Conservation (phyloP, 2,329 filamentous ascomycete genomes). For the Camillea tinctor region DNA sequence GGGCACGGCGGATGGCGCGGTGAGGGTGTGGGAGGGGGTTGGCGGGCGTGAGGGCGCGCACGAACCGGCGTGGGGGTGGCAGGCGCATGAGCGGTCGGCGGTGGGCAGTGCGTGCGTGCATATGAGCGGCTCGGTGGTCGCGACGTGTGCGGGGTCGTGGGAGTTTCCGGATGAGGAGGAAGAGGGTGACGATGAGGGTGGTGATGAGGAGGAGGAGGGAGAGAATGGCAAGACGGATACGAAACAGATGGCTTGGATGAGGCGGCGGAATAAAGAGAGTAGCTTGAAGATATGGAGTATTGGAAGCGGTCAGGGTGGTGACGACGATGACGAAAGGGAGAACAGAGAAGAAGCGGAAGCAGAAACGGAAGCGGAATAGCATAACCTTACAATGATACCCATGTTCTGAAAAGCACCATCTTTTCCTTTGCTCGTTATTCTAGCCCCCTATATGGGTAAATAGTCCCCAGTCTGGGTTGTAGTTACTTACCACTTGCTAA, state of each 20-base stretch:
- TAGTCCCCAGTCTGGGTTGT: too few relatives aligned
- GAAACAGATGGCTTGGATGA: constrained; percentile 23
- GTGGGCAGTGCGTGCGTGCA: constrained; percentile 53
- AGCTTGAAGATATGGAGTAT: constrained; percentile 48
- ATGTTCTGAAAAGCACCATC: constrained; percentile 4
- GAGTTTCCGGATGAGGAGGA: constrained; percentile 27
- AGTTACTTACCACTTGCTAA: too few relatives aligned
- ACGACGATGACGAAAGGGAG: constrained; percentile 2
- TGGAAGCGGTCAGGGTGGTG: constrained; percentile 8
- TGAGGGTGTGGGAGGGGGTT: constrained; percentile 59
- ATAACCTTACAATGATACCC: constrained; percentile 14
- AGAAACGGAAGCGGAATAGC: too few relatives aligned
- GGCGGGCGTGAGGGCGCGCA: constrained; percentile 46
- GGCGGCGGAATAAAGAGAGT: constrained; percentile 37
- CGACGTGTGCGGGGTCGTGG: constrained; percentile 58
- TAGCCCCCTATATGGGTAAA: too few relatives aligned
- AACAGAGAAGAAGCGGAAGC: not conserved
- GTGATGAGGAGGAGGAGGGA: constrained; percentile 2
- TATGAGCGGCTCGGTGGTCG: constrained; percentile 53
- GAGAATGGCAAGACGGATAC: constrained; percentile 7
- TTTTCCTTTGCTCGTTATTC: too few relatives aligned
- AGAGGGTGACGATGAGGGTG: constrained; percentile 2
- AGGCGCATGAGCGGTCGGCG: constrained; percentile 37
- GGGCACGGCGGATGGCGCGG: constrained; percentile 52
- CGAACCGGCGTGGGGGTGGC: constrained; percentile 50